Percentiles rank a stretch among this genome's conserved stretches.
These are phyloP conservation scores for Pyrus pyrifolia DNA, from an alignment of 306 rosid species.

Conservation along the genomic window DNA sequence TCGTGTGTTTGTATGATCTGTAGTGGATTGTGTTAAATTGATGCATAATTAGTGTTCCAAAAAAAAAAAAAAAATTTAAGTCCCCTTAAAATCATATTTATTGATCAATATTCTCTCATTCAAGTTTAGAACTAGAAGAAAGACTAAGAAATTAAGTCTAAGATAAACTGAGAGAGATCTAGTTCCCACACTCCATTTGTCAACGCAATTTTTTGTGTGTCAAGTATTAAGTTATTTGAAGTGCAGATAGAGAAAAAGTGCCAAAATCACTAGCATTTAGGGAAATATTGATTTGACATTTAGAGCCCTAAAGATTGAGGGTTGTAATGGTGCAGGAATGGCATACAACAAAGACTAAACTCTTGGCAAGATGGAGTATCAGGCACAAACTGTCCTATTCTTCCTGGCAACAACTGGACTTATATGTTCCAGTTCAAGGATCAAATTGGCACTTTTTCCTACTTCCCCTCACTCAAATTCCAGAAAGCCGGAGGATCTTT, in stretches of 20 bases:
- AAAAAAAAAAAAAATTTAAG: too few relatives aligned
- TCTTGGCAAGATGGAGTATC: constrained; percentile 84
- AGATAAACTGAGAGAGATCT: neutral
- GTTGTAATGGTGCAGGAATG: constrained; percentile 39
- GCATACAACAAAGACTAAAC: constrained; percentile 53
- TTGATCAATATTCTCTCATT: neutral
- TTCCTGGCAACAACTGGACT: constrained; percentile 44
- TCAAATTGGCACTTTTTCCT: constrained; percentile 61
- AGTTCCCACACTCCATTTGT: too few relatives aligned
- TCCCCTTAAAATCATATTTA: neutral
- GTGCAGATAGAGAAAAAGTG: too few relatives aligned
- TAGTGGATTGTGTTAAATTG: too few relatives aligned
- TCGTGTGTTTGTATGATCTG: neutral
- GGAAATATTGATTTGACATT: neutral
- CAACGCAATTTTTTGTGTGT: too few relatives aligned
- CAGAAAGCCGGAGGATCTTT: constrained; percentile 57
- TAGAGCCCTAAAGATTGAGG: neutral
- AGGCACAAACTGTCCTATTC: constrained; percentile 61
- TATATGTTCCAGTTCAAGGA: constrained; percentile 46
- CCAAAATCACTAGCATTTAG: too few relatives aligned
- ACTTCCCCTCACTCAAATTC: constrained; percentile 61
- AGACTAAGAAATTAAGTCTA: too few relatives aligned
- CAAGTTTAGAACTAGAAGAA: neutral
- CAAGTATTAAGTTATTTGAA: too few relatives aligned
- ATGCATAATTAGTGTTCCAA: too few relatives aligned